phyloP scores from a whole-genome alignment of 1,139 yeast species.

The Hanseniaspora sp. region DNA sequence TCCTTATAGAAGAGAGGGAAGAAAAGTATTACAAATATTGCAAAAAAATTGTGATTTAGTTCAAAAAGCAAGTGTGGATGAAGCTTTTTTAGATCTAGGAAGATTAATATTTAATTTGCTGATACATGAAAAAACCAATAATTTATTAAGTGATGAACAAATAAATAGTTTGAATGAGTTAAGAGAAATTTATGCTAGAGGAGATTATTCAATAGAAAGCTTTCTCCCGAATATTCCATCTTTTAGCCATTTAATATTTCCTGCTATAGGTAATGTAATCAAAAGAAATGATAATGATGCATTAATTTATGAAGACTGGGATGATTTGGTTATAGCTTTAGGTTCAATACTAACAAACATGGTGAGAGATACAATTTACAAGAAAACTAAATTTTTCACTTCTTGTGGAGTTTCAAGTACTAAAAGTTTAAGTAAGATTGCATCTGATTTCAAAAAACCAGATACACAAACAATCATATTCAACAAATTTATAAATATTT shows the following conservation, averaged over 20 bases:
- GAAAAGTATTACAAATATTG: conserved; percentile 62
- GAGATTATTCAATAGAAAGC: conserved; percentile 27
- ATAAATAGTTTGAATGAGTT: conserved; percentile 20
- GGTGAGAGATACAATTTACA: conserved; percentile 43
- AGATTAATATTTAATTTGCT: conserved; percentile 33
- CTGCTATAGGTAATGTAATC: conserved; percentile 25
- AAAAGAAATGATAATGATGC: conserved; percentile 21
- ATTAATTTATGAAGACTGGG: conserved; percentile 55
- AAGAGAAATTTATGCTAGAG: conserved; percentile 21
- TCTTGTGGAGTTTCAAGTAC: conserved; percentile 78
- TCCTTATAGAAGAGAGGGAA: conserved; percentile 78
- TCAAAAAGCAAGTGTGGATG: conserved; percentile 94
- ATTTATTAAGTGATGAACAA: conserved; percentile 31
- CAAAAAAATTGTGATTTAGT: conserved; percentile 48
- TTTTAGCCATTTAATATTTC: conserved; percentile 35
- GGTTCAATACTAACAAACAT: conserved; percentile 51
- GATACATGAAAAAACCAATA: conserved; percentile 12
- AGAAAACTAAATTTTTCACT: conserved; percentile 65
- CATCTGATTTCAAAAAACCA: conserved; percentile 77
- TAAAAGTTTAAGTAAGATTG: conserved; percentile 75
- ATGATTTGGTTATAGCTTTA: conserved; percentile 57
- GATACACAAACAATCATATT: conserved; percentile 70
- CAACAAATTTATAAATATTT: conserved; percentile 38
- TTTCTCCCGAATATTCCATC: conserved; percentile 33
- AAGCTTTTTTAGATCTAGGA: conserved; percentile 78